Conservation (phyloP, 2,329 filamentous ascomycete genomes). For the Exophiala calicioides region DNA sequence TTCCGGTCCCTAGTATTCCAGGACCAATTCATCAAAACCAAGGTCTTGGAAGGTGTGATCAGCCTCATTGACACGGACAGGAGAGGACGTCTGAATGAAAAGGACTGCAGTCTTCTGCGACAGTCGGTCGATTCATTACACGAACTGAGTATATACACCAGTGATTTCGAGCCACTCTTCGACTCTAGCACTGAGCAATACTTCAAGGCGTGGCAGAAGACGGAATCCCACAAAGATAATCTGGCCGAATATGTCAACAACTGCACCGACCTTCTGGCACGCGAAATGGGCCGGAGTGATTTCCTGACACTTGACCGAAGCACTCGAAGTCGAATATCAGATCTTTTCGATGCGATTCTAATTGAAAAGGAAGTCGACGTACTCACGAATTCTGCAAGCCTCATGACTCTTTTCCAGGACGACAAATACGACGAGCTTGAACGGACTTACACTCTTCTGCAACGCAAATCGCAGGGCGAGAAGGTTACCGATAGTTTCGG, state of each 20-base stretch:
- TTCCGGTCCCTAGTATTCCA: constrained; percentile 68
- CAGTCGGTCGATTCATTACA: constrained; percentile 80
- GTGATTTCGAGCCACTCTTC: constrained; percentile 75
- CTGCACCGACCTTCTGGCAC: constrained; percentile 67
- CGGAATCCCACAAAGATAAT: constrained; percentile 60
- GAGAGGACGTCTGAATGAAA: constrained; percentile 50
- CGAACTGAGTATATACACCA: constrained; percentile 77
- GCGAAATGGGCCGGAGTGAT: constrained; percentile 76
- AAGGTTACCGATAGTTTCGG: constrained; percentile 73
- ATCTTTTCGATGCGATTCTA: constrained; percentile 70
- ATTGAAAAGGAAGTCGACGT: constrained; percentile 68
- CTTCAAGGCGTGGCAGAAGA: constrained; percentile 68
- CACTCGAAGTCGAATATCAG: constrained; percentile 75
- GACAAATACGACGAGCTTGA: constrained; percentile 70
- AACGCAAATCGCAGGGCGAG: constrained; percentile 68
- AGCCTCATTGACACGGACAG: constrained; percentile 75
- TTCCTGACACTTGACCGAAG: constrained; percentile 78
- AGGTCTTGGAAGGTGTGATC: constrained; percentile 70
- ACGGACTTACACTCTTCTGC: constrained; percentile 75
- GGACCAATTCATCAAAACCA: constrained; percentile 53
- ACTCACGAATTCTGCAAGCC: constrained; percentile 65
- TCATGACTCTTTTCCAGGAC: constrained; percentile 72
- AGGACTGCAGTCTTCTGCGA: constrained; percentile 67
- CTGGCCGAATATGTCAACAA: constrained; percentile 75
- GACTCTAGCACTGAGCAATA: constrained; percentile 67